Evolutionary conservation across 169 alveolate genomes (phyloP).

Genomic region (Cryptosporidium sp.): DNA sequence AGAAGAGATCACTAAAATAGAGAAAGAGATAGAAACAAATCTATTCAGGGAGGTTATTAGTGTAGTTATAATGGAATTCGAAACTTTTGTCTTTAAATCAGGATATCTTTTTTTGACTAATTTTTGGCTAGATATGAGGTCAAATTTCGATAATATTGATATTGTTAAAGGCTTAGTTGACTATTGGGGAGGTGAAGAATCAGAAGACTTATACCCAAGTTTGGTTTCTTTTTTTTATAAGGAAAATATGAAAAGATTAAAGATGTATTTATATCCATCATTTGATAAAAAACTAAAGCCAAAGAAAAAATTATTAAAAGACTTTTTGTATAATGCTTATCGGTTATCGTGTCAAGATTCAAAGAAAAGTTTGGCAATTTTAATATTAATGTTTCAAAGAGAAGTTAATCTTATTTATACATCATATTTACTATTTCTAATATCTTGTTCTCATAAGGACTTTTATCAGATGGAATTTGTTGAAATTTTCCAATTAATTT

Average conservation of each 20-base stretch:
- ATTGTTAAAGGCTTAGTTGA: not conserved
- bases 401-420: not conserved
- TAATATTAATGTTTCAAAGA: not conserved
- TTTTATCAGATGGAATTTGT: not conserved
- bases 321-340: not conserved
- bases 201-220: not conserved
- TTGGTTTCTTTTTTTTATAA: not conserved
- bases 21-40: not conserved
- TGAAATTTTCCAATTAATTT: not conserved
- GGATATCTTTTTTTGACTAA: not conserved
- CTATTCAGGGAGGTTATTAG: not conserved
- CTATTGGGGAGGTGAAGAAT: not conserved
- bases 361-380: conserved; percentile 1
- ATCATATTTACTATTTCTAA: not conserved
- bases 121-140: not conserved
- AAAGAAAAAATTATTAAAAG: not conserved
- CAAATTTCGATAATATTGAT: not conserved
- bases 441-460: not conserved
- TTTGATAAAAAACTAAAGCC: not conserved
- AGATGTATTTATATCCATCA: not conserved
- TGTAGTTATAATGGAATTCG: not conserved
- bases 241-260: not conserved
- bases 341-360: not conserved
- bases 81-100: not conserved
- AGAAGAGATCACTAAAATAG: not conserved